Percentiles rank a stretch among this genome's conserved stretches.
Evolutionary conservation across 2,329 filamentous ascomycete genomes (phyloP).

Genomic region (Chaetomiaceae sp.): DNA sequence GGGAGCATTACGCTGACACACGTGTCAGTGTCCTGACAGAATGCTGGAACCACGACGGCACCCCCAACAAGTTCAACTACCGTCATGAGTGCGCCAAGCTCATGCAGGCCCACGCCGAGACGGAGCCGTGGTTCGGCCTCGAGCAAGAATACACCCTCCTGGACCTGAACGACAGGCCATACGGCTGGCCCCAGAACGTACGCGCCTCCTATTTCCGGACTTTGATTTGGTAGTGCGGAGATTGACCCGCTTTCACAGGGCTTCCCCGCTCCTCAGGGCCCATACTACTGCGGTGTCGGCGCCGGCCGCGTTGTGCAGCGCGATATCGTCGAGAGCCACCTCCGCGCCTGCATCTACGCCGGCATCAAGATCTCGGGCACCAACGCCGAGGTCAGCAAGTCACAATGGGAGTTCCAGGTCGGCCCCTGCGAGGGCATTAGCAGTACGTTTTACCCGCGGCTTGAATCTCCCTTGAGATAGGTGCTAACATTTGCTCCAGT

Average conservation of each 20-base stretch:
- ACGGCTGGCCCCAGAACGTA: constrained; percentile 74
- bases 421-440: constrained; percentile 84
- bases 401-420: constrained; percentile 97
- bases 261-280: constrained; percentile 76
- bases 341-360: constrained; percentile 70
- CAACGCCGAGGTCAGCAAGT: constrained; percentile 89
- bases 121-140: constrained; percentile 94
- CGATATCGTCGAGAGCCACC: constrained; percentile 91
- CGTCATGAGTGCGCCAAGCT: constrained; percentile 85
- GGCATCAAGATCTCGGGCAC: constrained; percentile 94
- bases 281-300: constrained; percentile 98
- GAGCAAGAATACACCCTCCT: constrained; percentile 92
- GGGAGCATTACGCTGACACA: neutral
- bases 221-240: too few species aligned
- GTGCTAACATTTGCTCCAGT: constrained; percentile 43
- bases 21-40: constrained; percentile 72
- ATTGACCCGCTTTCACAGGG: constrained; percentile 8
- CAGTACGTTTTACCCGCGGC: constrained; percentile 49
- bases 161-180: constrained; percentile 79
- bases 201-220: neutral
- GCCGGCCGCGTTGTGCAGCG: constrained; percentile 96
- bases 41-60: constrained; percentile 73
- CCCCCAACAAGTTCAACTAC: constrained; percentile 98
- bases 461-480: neutral
- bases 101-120: constrained; percentile 79